A percentile compares a stretch with the other conserved stretches of the same genome.
Evolutionary conservation across 768 basidiomycete species (phyloP).

Genomic region (Panus rudis): DNA sequence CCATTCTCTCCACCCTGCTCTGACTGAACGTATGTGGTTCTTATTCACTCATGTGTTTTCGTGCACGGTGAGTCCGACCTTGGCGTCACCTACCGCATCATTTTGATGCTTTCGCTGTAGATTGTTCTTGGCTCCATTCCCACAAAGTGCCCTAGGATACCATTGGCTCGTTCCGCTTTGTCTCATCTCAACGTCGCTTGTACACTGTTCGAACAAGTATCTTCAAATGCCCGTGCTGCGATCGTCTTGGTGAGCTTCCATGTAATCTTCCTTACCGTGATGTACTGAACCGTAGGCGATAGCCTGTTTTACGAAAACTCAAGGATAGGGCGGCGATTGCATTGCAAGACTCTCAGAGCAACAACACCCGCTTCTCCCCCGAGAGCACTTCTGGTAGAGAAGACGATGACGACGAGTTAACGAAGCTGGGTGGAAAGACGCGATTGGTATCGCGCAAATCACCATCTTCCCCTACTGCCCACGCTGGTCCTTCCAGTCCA

Average conservation of each 20-base stretch:
- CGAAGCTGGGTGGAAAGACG: slow-evolving; percentile 56
- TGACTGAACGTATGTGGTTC: slow-evolving; percentile 70
- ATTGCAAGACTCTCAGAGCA: slow-evolving; percentile 30
- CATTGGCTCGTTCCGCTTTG: slow-evolving; percentile 58
- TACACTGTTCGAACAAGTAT: slow-evolving; percentile 48
- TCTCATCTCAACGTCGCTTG: slow-evolving; percentile 60
- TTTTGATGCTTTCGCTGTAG: slow-evolving; percentile 24
- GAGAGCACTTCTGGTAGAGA: slow-evolving; percentile 39
- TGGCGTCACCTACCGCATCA: not conserved
- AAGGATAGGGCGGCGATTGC: slow-evolving; percentile 37
- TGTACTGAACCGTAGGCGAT: not conserved
- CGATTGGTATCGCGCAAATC: slow-evolving; percentile 49
- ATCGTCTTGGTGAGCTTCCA: slow-evolving; percentile 50
- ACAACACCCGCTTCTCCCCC: slow-evolving; percentile 26
- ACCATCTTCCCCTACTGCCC: slow-evolving; percentile 33
- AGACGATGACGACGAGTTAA: slow-evolving; percentile 57
- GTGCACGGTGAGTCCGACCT: slow-evolving; percentile 40
- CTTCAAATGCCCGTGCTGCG: slow-evolving; percentile 43
- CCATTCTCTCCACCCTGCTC: slow-evolving; percentile 56
- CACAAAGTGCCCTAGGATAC: slow-evolving; percentile 52
- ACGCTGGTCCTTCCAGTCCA: slow-evolving; percentile 9
- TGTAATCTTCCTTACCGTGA: not conserved
- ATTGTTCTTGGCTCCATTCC: slow-evolving; percentile 68
- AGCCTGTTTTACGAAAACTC: slow-evolving; percentile 60
- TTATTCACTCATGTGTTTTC: slow-evolving; percentile 68